Evolutionary conservation across 2,329 filamentous ascomycete species (phyloP), one percentile per base, ranked within the genome.

Genomic region (Ustilaginoidea virens): DNA sequence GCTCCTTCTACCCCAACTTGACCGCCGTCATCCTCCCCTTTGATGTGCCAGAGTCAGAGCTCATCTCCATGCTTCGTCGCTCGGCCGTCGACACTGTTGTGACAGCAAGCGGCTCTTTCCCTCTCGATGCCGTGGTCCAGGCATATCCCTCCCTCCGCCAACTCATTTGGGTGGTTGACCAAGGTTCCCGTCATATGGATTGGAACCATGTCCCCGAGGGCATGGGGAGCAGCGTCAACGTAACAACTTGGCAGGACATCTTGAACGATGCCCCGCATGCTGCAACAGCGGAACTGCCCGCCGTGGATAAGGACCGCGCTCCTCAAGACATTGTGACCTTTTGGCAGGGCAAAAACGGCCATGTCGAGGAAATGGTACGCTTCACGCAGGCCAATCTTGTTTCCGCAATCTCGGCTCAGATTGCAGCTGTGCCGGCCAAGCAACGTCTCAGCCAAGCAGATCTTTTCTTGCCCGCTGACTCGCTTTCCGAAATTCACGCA

Each of bases 231-330:
- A 74, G 66, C 36, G 63, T 92, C 35, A 80, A 80, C 32, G 80
- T 94, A 11, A 70, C 75, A n/a, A 90, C 87, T 10, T 98, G 87
- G 86, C 81, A 92, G 45, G 81, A 94, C 34, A 68, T 96, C 30
- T 59, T 94, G 16, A 71, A 78, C 38, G 80, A 90, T 36, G 64
- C 66, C 38, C 69, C 73, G 12, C 55, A 60, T 17, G 60, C 58
- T 30, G 63, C 68, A 21, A 69, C 65, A 23, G 57, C 57, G 6
- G 69, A 81, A 13, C 61, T 93, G 9, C 81, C 81, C 1, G 54
- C 69, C 28, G 68, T 74, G 23, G 65, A 63, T 15, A 68, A 66
- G 33, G 47, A 52, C 15, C 53, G 60, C 23, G 12, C 23, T 5
- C 55, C 67, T 4, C 60, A 61, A 32, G 67, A 74, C 27, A 47